Conservation (phyloP, 2,329 filamentous ascomycete genomes). For the Aspergillus piperis region DNA sequence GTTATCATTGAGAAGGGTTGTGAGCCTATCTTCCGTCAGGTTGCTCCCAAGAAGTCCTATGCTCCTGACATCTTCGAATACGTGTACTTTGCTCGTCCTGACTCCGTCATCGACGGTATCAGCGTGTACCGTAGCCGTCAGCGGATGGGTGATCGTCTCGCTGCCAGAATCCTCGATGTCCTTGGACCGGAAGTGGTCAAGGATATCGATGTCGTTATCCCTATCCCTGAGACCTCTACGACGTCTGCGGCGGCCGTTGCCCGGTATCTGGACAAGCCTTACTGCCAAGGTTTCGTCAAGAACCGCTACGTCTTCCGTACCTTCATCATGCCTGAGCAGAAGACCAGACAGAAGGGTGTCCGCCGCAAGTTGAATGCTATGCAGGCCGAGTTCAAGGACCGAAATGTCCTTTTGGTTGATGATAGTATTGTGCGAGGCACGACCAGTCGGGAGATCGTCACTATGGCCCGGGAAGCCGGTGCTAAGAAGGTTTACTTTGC, state of each 20-base stretch:
- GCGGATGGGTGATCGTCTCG: constrained; percentile 82
- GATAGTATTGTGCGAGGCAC: constrained; percentile 89
- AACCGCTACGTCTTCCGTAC: constrained; percentile 87
- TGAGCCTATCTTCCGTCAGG: constrained; percentile 72
- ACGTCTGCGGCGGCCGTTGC: constrained; percentile 77
- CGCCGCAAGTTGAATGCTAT: constrained; percentile 88
- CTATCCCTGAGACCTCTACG: constrained; percentile 80
- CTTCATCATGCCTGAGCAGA: constrained; percentile 84
- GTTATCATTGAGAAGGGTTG: constrained; percentile 81
- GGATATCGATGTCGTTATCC: constrained; percentile 79
- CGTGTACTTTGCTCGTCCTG: constrained; percentile 83
- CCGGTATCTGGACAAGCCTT: constrained; percentile 73
- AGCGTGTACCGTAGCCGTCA: constrained; percentile 81
- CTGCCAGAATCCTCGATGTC: constrained; percentile 67
- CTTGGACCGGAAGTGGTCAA: constrained; percentile 69
- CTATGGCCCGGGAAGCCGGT: constrained; percentile 81
- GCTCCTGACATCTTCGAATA: constrained; percentile 86
- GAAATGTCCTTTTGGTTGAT: constrained; percentile 81
- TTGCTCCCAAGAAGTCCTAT: constrained; percentile 68
- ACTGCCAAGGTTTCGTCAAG: constrained; percentile 81
- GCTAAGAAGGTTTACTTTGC: constrained; percentile 82
- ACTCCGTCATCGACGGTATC: constrained; percentile 82
- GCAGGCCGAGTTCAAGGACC: constrained; percentile 76
- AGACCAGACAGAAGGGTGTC: constrained; percentile 78
- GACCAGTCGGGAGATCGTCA: constrained; percentile 75